These are phyloP conservation scores for Monilinia vaccinii-corymbosi DNA, from an alignment of 2,329 filamentous ascomycete genomes.

Conservation along the genomic window DNA sequence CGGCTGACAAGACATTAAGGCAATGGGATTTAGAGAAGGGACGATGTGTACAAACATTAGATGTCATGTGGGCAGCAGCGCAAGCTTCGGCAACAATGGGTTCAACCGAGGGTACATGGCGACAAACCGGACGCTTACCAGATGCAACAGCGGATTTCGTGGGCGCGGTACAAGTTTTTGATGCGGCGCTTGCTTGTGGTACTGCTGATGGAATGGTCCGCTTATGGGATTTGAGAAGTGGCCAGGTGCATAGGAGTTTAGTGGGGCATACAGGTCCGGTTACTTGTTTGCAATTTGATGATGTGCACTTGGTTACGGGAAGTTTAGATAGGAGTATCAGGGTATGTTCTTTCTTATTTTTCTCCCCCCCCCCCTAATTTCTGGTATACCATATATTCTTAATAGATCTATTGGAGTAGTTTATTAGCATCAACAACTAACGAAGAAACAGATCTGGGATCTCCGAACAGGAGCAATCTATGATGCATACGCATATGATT, in stretches of 20 bases:
- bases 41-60: constrained; percentile 93
- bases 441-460: constrained; percentile 79
- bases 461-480: constrained; percentile 90
- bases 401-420: not conserved
- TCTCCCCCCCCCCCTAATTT: not conserved
- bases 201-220: constrained; percentile 97
- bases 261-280: constrained; percentile 94
- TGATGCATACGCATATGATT: constrained; percentile 93
- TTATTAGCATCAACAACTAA: constrained; percentile 20
- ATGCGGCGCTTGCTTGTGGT: constrained; percentile 88
- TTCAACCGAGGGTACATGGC: constrained; percentile 57
- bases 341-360: constrained; percentile 47
- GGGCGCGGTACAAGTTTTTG: constrained; percentile 89
- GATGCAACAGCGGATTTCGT: constrained; percentile 79
- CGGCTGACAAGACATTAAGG: constrained; percentile 90
- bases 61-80: constrained; percentile 95
- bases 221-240: constrained; percentile 91
- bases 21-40: constrained; percentile 98
- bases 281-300: constrained; percentile 91
- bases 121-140: constrained; percentile 55
- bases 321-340: constrained; percentile 87
- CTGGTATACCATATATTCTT: not conserved
- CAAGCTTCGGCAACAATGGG: constrained; percentile 68
- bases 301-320: constrained; percentile 87
- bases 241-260: constrained; percentile 91